Evolutionary conservation across 139 green algal genomes (phyloP), one percentile per base, ranked within the genome.

Genomic region (Chlamydomonas asymmetrica): DNA sequence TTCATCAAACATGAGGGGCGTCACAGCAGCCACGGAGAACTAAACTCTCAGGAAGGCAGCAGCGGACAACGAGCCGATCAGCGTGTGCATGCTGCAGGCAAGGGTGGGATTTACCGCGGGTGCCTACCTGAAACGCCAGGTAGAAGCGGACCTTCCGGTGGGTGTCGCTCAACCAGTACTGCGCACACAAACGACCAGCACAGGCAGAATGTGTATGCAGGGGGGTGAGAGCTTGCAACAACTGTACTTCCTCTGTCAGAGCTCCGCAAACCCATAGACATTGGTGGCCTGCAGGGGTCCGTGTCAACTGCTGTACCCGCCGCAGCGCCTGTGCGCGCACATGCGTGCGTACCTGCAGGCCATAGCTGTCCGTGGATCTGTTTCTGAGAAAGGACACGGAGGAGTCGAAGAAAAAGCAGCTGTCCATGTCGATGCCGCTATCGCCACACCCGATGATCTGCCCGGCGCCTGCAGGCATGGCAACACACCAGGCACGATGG

Each of bases 391-490:
- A 75, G 52, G 37, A 29, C 39, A 87, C 52, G 0, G 18, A 40
- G 20, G 86, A 67, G 74, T 97, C 94, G 0, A n/a, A 35, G 66
- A 98, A 97, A 71, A 88, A 95, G 75, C 94, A 98, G 69, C 87
- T 90, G 20, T 84, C 31, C 73, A 92, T 80, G 78, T 94, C 88
- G 5, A 98, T 43, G 41, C 95, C 95, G 22, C 81, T 94, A 87
- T 98, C 95, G 2, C 95, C 95, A 40, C 91, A 85, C 48, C 94
- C 95, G 9, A 98, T 77, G 1, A 97, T 81, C 79, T 97, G 88
- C 27, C 80, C 73, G 5, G 79, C 22, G 20, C 94, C 92, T 56
- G 84, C 73, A 18, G 88, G 49, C n/a, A n/a, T n/a, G n/a, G n/a
- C n/a, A n/a, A n/a, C n/a, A n/a, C n/a, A n/a, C n/a, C n/a, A n/a